Evolutionary conservation across 2,329 filamentous ascomycete species (phyloP).

Genomic region (Magnaporthiopsis incrustans): DNA sequence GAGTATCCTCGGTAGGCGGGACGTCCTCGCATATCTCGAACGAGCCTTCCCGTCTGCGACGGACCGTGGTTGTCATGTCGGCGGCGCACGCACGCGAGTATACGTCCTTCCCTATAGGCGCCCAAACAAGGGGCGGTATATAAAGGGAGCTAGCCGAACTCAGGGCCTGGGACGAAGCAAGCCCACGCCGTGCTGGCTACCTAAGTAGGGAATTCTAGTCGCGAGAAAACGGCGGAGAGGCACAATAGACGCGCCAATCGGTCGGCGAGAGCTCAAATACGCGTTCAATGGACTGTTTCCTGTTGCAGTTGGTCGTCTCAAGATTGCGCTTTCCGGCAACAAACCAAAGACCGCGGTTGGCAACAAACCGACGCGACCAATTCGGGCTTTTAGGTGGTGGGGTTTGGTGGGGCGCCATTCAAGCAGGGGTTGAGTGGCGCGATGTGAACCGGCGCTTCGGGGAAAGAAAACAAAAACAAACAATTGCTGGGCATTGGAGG

Average conservation of each 20-base stretch:
- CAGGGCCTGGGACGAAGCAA: neutral
- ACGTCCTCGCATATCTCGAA: conserved; percentile 44
- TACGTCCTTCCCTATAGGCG: neutral
- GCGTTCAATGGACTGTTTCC: neutral
- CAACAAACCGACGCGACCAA: neutral
- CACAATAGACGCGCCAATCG: neutral
- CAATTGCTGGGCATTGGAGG: conserved; percentile 19
- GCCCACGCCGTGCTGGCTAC: neutral
- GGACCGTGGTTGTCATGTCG: conserved; percentile 14
- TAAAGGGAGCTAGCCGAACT: neutral
- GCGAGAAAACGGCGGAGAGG: neutral
- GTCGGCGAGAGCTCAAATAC: neutral
- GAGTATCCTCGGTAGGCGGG: conserved; percentile 38
- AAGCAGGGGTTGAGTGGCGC: conserved; percentile 3
- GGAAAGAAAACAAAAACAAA: conserved; percentile 28
- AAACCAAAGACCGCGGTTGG: neutral
- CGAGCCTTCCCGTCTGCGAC: conserved; percentile 25
- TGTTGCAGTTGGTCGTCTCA: neutral
- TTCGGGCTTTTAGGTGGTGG: neutral
- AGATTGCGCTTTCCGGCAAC: neutral
- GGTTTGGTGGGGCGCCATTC: neutral
- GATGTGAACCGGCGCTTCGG: neutral
- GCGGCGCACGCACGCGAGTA: neutral
- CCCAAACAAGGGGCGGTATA: neutral
- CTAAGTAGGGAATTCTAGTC: neutral